Evolutionary conservation across 257 asterid genomes (phyloP).

Genomic region (Rehmannia glutinosa): DNA sequence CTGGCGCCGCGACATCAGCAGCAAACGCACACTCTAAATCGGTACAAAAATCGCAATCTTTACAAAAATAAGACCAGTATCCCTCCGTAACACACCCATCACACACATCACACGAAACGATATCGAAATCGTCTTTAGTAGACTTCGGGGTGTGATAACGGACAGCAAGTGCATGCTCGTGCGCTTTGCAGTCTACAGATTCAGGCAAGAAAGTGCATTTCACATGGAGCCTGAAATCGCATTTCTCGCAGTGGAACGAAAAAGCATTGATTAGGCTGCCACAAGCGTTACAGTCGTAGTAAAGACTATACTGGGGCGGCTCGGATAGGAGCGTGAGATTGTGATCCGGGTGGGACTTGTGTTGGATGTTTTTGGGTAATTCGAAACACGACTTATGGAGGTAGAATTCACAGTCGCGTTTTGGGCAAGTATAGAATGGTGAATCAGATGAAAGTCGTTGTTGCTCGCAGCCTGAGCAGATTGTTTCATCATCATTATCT

Average conservation of each 20-base stretch:
- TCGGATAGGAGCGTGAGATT: constrained; percentile 12
- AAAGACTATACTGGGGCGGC: constrained; percentile 24
- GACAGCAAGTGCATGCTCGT: constrained; percentile 28
- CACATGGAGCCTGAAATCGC: constrained; percentile 32
- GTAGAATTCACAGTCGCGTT: not conserved
- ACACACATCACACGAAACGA: constrained; percentile 27
- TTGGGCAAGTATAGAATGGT: not conserved
- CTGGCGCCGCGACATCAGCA: not conserved
- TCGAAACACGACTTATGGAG: constrained; percentile 27
- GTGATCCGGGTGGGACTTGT: constrained; percentile 35
- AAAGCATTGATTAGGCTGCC: constrained; percentile 23
- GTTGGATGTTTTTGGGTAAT: constrained; percentile 20
- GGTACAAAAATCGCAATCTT: constrained; percentile 25
- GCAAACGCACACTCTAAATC: constrained; percentile 31
- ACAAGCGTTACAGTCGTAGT: constrained; percentile 33
- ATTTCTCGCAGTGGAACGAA: constrained; percentile 28
- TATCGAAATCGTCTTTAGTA: not conserved
- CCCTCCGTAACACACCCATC: constrained; percentile 4
- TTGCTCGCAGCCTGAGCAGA: not conserved
- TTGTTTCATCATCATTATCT: no score
- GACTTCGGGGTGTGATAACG: not conserved
- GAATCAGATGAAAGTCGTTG: not conserved
- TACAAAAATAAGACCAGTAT: constrained; percentile 35
- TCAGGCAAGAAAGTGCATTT: constrained; percentile 43
- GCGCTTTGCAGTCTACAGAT: constrained; percentile 25